Percentiles rank a stretch among this genome's conserved stretches.
Evolutionary conservation across 805 yeast species (phyloP).

Genomic region (Tetrapisispora pingtungensis): DNA sequence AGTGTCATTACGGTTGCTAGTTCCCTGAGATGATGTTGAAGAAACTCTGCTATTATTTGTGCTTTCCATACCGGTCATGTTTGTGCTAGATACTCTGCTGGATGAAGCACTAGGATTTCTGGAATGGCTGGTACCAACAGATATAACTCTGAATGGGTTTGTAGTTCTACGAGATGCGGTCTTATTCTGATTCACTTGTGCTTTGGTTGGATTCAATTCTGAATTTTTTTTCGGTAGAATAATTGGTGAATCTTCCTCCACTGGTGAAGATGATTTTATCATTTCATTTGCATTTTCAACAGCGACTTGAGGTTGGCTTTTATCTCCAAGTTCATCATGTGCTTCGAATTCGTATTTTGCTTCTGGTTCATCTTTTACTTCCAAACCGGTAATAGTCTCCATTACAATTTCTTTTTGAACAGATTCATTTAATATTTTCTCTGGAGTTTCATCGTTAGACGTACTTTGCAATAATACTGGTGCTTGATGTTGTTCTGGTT

Average conservation of each 20-base stretch:
- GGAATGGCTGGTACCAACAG: constrained; percentile 16
- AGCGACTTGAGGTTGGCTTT: no score
- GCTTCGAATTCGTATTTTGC: no score
- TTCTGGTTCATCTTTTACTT: no score
- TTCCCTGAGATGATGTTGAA: neutral
- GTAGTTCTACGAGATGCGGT: constrained; percentile 10
- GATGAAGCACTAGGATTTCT: constrained; percentile 1
- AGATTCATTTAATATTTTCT: no score
- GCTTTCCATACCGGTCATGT: neutral
- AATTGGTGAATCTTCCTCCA: neutral
- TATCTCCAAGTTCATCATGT: no score
- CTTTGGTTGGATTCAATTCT: neutral
- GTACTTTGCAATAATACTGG: neutral
- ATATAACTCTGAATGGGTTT: constrained; percentile 29
- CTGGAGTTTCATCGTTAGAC: no score
- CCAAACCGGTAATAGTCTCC: no score
- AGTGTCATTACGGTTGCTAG: neutral
- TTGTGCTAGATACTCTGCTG: constrained; percentile 1
- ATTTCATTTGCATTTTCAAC: neutral
- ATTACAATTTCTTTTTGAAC: no score
- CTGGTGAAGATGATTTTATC: neutral
- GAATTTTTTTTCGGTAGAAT: constrained; percentile 2
- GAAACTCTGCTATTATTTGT: neutral
- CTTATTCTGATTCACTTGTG: neutral
- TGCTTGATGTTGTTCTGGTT: no score